Evolutionary conservation across 129 eudicot species (phyloP).

Genomic region (Ambrosia artemisiifolia): DNA sequence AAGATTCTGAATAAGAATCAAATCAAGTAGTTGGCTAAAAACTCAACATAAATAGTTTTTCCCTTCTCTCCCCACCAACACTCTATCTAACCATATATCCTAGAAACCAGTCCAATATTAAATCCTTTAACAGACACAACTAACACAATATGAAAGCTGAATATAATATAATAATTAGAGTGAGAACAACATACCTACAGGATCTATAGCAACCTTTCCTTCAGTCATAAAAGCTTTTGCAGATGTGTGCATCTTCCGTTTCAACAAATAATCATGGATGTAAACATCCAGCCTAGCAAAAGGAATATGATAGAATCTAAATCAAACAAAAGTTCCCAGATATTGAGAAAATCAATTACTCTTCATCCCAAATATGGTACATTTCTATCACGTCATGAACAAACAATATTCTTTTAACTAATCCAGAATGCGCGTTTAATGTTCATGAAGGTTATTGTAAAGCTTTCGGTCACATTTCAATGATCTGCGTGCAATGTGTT

Average conservation of each 20-base stretch:
- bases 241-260: conserved; percentile 81
- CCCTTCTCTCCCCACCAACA: too few relatives aligned
- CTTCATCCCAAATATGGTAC: not conserved
- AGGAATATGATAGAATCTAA: conserved; percentile 9
- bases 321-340: conserved; percentile 10
- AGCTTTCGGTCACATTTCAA: not conserved
- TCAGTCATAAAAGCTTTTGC: conserved; percentile 99
- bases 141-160: not conserved
- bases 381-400: not conserved
- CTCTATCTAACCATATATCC: not conserved
- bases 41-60: too few relatives aligned
- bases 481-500: not conserved
- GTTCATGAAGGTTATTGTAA: not conserved
- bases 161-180: not conserved
- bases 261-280: conserved; percentile 90
- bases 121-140: not conserved
- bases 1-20: conserved; percentile 1
- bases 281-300: conserved; percentile 88
- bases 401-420: not conserved
- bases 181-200: conserved; percentile 63
- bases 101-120: not conserved
- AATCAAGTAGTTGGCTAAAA: too few relatives aligned
- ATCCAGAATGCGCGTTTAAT: not conserved
- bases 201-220: conserved; percentile 97
- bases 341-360: not conserved